Conservation (phyloP, 2,329 filamentous ascomycete genomes). For the Lecanoromycetidae sp. region DNA sequence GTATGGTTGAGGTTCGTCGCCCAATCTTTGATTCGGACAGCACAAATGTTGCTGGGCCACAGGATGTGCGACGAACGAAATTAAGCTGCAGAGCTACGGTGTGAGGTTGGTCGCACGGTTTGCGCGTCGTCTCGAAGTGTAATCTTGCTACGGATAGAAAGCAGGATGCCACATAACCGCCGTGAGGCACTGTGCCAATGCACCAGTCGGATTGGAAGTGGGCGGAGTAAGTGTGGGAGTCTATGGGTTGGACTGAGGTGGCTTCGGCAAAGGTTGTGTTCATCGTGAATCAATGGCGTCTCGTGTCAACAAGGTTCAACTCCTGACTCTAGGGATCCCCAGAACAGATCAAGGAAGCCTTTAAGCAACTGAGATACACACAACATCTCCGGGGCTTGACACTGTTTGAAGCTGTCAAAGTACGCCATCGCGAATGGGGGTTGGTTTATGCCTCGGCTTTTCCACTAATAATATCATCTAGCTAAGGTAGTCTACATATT, state of each 20-base stretch:
- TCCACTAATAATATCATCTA: too few species aligned
- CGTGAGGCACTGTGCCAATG: slow-evolving; percentile 38
- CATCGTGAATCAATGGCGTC: not conserved
- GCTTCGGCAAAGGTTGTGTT: slow-evolving; percentile 33
- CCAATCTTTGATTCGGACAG: not conserved
- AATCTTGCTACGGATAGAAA: not conserved
- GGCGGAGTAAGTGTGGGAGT: slow-evolving; percentile 47
- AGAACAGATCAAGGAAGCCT: too few species aligned
- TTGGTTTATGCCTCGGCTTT: too few species aligned
- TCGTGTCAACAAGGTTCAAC: too few species aligned
- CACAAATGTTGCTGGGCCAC: not conserved
- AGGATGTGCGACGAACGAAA: not conserved
- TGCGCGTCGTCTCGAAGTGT: not conserved
- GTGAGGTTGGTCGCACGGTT: not conserved
- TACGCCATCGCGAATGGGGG: too few species aligned
- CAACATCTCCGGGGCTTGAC: too few species aligned
- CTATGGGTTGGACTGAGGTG: slow-evolving; percentile 36
- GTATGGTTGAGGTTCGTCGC: not conserved
- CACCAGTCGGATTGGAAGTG: slow-evolving; percentile 48
- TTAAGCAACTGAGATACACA: too few species aligned
- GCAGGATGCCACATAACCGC: slow-evolving; percentile 2
- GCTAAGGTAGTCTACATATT: too few species aligned
- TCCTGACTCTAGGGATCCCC: too few species aligned
- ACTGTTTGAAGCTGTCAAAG: too few species aligned
- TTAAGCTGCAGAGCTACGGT: not conserved